Conservation (phyloP, 2,329 filamentous ascomycete species). For the Paraphoma chrysanthemicola region DNA sequence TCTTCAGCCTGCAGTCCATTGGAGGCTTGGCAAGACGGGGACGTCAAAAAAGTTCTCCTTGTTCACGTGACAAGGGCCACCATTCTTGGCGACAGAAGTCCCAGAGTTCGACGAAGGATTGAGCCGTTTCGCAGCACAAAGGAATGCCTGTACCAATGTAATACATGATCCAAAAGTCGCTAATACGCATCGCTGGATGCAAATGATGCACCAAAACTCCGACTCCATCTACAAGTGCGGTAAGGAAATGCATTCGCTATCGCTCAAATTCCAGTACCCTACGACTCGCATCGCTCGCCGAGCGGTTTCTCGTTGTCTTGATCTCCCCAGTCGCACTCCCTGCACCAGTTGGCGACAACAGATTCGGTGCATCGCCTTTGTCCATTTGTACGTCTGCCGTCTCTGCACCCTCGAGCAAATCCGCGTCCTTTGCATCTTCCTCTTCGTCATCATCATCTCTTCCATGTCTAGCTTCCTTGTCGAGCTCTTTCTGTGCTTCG, state of each 20-base stretch:
- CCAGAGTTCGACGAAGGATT: background rate
- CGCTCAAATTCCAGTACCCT: slow-evolving; percentile 49
- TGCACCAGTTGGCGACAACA: slow-evolving; percentile 23
- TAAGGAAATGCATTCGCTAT: slow-evolving; percentile 10
- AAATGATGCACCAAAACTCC: background rate
- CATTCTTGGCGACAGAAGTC: background rate
- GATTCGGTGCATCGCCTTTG: slow-evolving; percentile 26
- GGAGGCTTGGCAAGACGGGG: no score
- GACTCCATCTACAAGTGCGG: background rate
- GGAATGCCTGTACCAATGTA: background rate
- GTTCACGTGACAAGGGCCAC: no score
- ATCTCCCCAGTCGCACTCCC: slow-evolving; percentile 23
- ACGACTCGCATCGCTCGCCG: slow-evolving; percentile 44
- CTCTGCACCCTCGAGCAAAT: slow-evolving; percentile 59
- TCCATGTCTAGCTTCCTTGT: slow-evolving; percentile 71
- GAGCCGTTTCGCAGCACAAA: background rate
- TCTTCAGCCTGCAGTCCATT: no score
- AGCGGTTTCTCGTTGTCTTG: slow-evolving; percentile 36
- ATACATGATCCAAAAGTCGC: background rate
- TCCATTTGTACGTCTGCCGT: slow-evolving; percentile 51
- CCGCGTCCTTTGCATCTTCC: slow-evolving; percentile 56
- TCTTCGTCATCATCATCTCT: slow-evolving; percentile 70
- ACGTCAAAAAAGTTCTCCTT: no score
- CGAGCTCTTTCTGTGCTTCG: slow-evolving; percentile 89
- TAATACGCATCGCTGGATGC: no score